phyloP scores from a whole-genome alignment of 1,284 basidiomycete genomes.

The Irpex sp. region DNA sequence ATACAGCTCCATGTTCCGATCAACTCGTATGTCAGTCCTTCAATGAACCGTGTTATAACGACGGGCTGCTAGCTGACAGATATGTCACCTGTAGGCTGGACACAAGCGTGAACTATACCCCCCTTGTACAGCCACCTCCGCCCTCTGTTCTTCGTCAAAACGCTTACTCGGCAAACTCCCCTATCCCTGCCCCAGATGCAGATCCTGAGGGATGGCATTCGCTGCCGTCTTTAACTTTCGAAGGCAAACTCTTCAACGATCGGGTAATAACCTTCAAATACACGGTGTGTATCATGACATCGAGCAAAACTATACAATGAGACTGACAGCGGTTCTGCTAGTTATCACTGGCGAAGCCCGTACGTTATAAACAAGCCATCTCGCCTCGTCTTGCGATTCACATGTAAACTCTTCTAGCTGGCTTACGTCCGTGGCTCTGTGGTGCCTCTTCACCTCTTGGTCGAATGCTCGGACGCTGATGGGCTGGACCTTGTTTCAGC shows the following conservation, averaged over 20 bases:
- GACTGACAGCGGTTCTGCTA: not conserved
- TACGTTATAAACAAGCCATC: not conserved
- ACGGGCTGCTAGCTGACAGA: too few species aligned
- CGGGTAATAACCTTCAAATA: not conserved
- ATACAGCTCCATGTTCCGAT: not conserved
- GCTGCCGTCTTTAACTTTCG: not conserved
- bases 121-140: not conserved
- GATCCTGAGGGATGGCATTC: conserved; percentile 8
- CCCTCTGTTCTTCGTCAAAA: conserved; percentile 5
- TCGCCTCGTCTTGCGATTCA: not conserved
- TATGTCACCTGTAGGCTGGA: not conserved
- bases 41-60: not conserved
- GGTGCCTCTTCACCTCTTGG: conserved; percentile 1
- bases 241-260: conserved; percentile 1
- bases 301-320: not conserved
- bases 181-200: not conserved
- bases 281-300: not conserved
- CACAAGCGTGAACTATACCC: not conserved
- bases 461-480: conserved; percentile 1
- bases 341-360: conserved; percentile 1
- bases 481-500: conserved; percentile 1
- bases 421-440: conserved; percentile 5
- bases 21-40: not conserved
- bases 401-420: not conserved
- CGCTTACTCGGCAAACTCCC: not conserved